These are phyloP conservation scores for Ceratocystis ficicola DNA, from an alignment of 2,329 filamentous ascomycete genomes.

Conservation along the genomic window DNA sequence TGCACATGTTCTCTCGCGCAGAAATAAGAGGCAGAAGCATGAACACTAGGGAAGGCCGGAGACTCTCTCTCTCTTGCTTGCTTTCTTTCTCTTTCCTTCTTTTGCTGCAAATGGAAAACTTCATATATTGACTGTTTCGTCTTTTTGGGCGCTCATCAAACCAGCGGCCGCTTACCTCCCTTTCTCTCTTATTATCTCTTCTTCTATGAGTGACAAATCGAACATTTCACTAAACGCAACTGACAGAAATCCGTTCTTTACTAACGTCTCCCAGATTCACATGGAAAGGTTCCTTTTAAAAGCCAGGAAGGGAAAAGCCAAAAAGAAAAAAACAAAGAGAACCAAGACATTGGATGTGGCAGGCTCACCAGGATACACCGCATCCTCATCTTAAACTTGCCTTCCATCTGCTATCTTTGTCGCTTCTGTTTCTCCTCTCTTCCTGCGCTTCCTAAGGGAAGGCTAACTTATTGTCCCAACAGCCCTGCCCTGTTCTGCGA, in stretches of 20 bases:
- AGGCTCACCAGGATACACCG: background rate
- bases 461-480: slow-evolving; percentile 11
- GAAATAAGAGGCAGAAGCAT: background rate
- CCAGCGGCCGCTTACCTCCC: background rate
- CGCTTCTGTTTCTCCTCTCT: background rate
- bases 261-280: background rate
- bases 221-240: background rate
- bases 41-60: background rate
- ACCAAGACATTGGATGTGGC: background rate
- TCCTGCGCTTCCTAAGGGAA: background rate
- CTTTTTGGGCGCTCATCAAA: background rate
- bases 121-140: slow-evolving; percentile 7
- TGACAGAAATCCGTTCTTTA: background rate
- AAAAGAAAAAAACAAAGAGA: background rate
- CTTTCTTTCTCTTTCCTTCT: slow-evolving; percentile 7
- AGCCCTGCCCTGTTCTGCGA: background rate
- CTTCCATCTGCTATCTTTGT: background rate
- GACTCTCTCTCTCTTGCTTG: slow-evolving; percentile 7
- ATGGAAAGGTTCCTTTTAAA: slow-evolving; percentile 1
- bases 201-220: background rate
- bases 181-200: background rate
- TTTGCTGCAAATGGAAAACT: slow-evolving; percentile 10
- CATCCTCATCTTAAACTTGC: background rate
- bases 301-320: background rate
- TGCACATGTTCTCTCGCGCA: background rate